phyloP scores from a whole-genome alignment of 2,329 filamentous ascomycete species.

The Onygenales sp. region DNA sequence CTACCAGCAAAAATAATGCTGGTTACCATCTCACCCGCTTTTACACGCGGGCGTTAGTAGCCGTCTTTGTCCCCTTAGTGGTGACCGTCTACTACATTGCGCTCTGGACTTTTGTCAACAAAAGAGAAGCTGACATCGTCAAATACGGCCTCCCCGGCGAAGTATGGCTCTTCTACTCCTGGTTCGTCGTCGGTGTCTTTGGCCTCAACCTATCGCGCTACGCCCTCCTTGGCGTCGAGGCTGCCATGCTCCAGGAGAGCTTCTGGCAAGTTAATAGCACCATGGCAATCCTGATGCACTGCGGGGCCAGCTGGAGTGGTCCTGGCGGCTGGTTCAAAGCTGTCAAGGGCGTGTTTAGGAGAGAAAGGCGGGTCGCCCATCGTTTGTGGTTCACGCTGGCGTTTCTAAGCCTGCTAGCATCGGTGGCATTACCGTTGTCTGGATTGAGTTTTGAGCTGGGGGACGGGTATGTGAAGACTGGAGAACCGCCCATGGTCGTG shows the following conservation, averaged over 20 bases:
- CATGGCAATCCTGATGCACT: conserved; percentile 8
- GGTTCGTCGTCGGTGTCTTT: conserved; percentile 13
- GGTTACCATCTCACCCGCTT: background rate
- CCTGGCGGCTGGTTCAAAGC: conserved; percentile 4
- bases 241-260: conserved; percentile 8
- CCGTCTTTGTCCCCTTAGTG: background rate
- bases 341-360: background rate
- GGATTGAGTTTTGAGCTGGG: conserved; percentile 5
- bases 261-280: conserved; percentile 6
- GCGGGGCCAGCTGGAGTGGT: conserved; percentile 3
- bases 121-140: background rate
- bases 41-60: background rate
- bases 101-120: background rate
- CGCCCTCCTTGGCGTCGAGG: conserved; percentile 9
- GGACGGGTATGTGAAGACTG: conserved; percentile 1
- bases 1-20: background rate
- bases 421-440: conserved; percentile 7
- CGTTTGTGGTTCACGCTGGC: conserved; percentile 6
- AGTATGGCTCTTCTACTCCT: conserved; percentile 9
- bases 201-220: conserved; percentile 9
- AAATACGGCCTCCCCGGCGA: background rate
- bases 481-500: background rate
- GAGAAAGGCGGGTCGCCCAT: background rate
- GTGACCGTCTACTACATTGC: background rate
- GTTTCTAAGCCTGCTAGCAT: conserved; percentile 4